Evolutionary conservation across 345 rosid species (phyloP), one percentile per base, ranked within the genome.

Genomic region (Gossypium bickii): DNA sequence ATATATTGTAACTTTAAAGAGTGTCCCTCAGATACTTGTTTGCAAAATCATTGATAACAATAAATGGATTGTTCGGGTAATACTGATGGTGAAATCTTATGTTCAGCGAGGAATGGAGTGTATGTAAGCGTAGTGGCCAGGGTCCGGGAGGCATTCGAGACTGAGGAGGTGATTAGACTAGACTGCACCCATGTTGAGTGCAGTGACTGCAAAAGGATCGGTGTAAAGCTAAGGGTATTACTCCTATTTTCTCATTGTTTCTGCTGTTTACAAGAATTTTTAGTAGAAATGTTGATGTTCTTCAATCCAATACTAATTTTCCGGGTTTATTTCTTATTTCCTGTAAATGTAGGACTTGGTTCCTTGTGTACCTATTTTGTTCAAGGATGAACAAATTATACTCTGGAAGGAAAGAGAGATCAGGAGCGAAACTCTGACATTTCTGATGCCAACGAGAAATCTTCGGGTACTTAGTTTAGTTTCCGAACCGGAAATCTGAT

Each of bases 71-170:
- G 20, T 24, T 71, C 15, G 11, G 17, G 47, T 44, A 7, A 58
- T 67, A 4, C 58, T 77, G 71, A 71, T 69, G 48, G 1, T 55
- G 45, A 18, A 12, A 18, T 77, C 58, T 52, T 34, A 82, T 51
- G 63, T 74, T 74, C 81, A 94, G 97, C 97, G 13, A 88, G 97
- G 86, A 94, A 92, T 75, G 98, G 97, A n/a, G 95, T 92, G 67
- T 90, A 90, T 71, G 90, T 87, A 76, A 87, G 87, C 70, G 93
- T 92, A 2, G 95, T 86, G 79, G 97, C 78, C 73, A 90, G 80
- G 79, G 91, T 92, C 67, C 84, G 88, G 81, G 87, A 83, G 61
- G 92, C 93, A 12, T 87, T 94, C 58, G 45, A 82, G 69, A 80
- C 75, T 13, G 92, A 88, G 80, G 90, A 92, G 76, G 87, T 92